phyloP scores from a whole-genome alignment of 1,139 yeast species.

The Hyphopichia burtonii region DNA sequence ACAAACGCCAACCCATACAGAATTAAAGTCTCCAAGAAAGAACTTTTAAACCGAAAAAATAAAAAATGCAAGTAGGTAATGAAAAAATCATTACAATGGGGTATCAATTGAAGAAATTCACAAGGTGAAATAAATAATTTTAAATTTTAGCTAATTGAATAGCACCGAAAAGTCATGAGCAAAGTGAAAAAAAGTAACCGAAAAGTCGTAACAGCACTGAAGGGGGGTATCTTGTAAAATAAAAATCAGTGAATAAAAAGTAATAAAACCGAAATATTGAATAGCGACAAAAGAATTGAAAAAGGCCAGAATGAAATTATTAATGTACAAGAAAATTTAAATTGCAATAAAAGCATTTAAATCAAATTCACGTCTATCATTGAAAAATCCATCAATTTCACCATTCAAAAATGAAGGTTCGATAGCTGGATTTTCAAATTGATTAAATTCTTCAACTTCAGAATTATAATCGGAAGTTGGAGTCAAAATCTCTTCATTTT shows the following conservation, averaged over 20 bases:
- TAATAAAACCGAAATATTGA: too few relatives aligned
- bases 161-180: not conserved
- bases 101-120: not conserved
- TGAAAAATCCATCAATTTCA: slow-evolving; percentile 23
- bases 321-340: slow-evolving; percentile 7
- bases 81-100: not conserved
- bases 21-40: too few relatives aligned
- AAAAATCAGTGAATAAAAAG: too few relatives aligned
- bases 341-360: slow-evolving; percentile 30
- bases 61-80: not conserved
- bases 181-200: not conserved
- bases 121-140: not conserved
- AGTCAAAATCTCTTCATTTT: slow-evolving; percentile 4
- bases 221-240: too few relatives aligned
- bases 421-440: slow-evolving; percentile 15
- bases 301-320: not conserved
- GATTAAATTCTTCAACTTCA: slow-evolving; percentile 15
- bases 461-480: slow-evolving; percentile 24
- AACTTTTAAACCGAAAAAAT: too few relatives aligned
- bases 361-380: slow-evolving; percentile 28
- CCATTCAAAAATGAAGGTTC: slow-evolving; percentile 11
- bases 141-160: slow-evolving; percentile 1
- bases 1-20: too few relatives aligned
- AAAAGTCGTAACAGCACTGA: too few relatives aligned
- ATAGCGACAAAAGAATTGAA: not conserved